A percentile compares a stretch with the other conserved stretches of the same genome.
Conservation (phyloP, 148 eudicot genomes). For the Vaccinium darrowii region DNA sequence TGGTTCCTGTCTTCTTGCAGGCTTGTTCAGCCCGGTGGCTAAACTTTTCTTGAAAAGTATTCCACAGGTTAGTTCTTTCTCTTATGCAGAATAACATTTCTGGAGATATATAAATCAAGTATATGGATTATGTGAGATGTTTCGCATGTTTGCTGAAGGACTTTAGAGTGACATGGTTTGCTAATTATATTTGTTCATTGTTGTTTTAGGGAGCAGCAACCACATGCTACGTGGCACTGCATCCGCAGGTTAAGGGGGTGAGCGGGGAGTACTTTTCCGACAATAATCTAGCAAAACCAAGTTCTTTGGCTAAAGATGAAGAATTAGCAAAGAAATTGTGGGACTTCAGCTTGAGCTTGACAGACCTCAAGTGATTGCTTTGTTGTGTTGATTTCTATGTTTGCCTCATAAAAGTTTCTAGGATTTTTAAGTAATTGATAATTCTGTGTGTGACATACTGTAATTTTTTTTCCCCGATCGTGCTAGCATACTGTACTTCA, state of each 20-base stretch:
- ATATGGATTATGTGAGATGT: not conserved
- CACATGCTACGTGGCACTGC: slow-evolving; percentile 27
- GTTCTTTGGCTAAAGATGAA: slow-evolving; percentile 36
- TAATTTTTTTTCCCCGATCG: not conserved
- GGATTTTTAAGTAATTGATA: not conserved
- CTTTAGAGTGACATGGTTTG: not conserved
- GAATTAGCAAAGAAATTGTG: slow-evolving; percentile 55
- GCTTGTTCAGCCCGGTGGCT: slow-evolving; percentile 18
- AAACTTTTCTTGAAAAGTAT: slow-evolving; percentile 58
- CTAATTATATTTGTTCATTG: not conserved
- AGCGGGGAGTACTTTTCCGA: slow-evolving; percentile 57
- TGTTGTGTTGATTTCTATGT: not conserved
- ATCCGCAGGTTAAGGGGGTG: slow-evolving; percentile 48
- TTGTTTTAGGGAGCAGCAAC: slow-evolving; percentile 66
- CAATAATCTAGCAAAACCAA: slow-evolving; percentile 46
- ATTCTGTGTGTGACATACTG: not conserved
- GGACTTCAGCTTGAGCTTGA: slow-evolving; percentile 53
- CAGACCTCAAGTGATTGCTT: not conserved
- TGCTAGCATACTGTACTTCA: not conserved
- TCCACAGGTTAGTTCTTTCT: slow-evolving; percentile 49
- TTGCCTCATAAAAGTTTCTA: not conserved
- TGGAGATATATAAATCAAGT: not conserved
- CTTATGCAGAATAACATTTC: not conserved
- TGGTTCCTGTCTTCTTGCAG: slow-evolving; percentile 13
- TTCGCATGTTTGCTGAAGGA: too few species aligned